Base-by-base conservation (phyloP, 2,329 filamentous ascomycete species). In the Aspergillus caelatus region DNA sequence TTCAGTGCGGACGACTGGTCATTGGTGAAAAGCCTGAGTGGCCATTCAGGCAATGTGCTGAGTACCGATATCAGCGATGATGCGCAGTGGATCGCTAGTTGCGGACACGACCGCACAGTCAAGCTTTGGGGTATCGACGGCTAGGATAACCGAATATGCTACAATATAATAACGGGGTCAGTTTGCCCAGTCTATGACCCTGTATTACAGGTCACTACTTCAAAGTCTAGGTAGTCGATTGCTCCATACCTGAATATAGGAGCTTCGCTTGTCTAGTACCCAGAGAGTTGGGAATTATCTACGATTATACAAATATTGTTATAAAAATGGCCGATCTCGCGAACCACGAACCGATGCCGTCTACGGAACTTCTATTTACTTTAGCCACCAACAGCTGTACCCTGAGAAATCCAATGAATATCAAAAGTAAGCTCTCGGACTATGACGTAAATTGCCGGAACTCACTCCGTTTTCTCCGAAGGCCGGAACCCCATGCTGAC, bases 1-100 rank as follows among this genome's bases (percentile, higher is more conserved):
- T 98, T 96, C 79, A 97, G 93, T 8, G 93, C 93, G 2, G 95
- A 99, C 76, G 94, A 99, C 79, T 99, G 95, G 94, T 90, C 91
- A 1, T 80, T 96, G 63, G 88, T 94, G 65, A 96, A 96, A 79
- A 92, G 89, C 19, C 81, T 99, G 63, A 92, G 90, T 70, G 95
- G 94, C 0, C 95, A 99, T 78, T 93, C 93, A 1, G 94, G 93
- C 2, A 95, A 96, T 46, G 94, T 99, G 12, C 87, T 96, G 58
- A 96, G 93, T 70, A 91, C 93, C 14, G 95, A 99, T 80, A 88
- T 97, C 59, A 96, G 91, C 73, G 84, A 85, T 67, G 92, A 98
- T 78, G 91, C 89, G 10, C 90, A 85, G 74, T 99, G 93, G 92
- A 96, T 99, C 77, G 91, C 94, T 28, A 97, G 93, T 76, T 93